A percentile compares a stretch with the other conserved stretches of the same genome.
phyloP scores from a whole-genome alignment of 2,329 filamentous ascomycete genomes.

The Coleophoma crateriformis region DNA sequence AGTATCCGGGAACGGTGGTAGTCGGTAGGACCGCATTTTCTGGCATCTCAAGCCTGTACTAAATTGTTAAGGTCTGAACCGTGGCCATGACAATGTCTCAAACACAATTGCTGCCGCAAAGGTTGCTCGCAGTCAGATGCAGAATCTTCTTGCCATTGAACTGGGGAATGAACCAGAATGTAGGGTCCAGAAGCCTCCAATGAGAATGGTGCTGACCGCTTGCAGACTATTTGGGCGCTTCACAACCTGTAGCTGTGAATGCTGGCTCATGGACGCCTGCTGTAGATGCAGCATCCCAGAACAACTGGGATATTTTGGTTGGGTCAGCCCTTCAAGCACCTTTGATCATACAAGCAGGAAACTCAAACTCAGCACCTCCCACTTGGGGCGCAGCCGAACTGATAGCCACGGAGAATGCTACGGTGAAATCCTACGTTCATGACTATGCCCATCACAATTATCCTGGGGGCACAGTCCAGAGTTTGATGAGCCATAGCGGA shows the following conservation, averaged over 20 bases:
- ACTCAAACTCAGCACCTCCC: slow-evolving; percentile 19
- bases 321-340: slow-evolving; percentile 11
- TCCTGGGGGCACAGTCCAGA: slow-evolving; percentile 30
- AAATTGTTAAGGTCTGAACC: slow-evolving; percentile 36
- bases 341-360: slow-evolving; percentile 21
- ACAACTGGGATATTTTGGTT: slow-evolving; percentile 18
- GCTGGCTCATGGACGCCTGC: slow-evolving; percentile 17
- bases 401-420: slow-evolving; percentile 16
- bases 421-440: slow-evolving; percentile 16
- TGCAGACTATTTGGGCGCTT: slow-evolving; percentile 26
- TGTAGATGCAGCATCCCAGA: slow-evolving; percentile 18
- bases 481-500: slow-evolving; percentile 19
- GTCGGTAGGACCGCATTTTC: slow-evolving; percentile 26
- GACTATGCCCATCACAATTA: slow-evolving; percentile 27
- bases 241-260: slow-evolving; percentile 22
- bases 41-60: not conserved
- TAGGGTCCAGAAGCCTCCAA: slow-evolving; percentile 22
- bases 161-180: slow-evolving; percentile 53
- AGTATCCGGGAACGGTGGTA: slow-evolving; percentile 43
- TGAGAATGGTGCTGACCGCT: slow-evolving; percentile 12
- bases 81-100: slow-evolving; percentile 43
- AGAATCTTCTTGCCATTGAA: slow-evolving; percentile 47
- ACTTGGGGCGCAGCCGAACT: slow-evolving; percentile 22
- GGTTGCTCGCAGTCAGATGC: slow-evolving; percentile 35
- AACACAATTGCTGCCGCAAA: slow-evolving; percentile 49